Conservation (phyloP, 306 rosid genomes). For the Crotalaria pallida region DNA sequence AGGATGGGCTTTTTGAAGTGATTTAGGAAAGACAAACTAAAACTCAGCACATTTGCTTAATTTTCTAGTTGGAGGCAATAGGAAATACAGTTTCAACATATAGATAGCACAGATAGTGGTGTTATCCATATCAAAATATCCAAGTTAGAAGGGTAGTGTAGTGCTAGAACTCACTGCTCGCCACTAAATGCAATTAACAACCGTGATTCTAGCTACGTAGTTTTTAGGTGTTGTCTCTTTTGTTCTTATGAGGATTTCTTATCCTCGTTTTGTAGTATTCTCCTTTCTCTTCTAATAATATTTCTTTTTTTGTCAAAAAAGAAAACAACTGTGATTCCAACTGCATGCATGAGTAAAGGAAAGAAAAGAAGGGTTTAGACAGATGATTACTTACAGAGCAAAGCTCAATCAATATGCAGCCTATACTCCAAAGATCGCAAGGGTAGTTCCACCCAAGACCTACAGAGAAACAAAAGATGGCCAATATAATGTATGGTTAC, state of each 20-base stretch:
- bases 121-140: neutral
- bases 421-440: conserved; percentile 83
- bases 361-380: neutral
- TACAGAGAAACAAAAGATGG: conserved; percentile 30
- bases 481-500: neutral
- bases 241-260: too few relatives aligned
- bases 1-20: neutral
- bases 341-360: neutral
- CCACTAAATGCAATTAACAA: too few relatives aligned
- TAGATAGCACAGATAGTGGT: neutral
- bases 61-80: neutral
- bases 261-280: too few relatives aligned
- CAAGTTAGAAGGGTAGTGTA: neutral
- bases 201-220: too few relatives aligned
- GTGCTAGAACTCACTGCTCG: neutral
- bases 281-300: too few relatives aligned
- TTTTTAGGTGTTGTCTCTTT: too few relatives aligned
- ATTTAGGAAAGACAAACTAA: neutral
- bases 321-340: neutral
- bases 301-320: too few relatives aligned
- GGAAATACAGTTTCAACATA: neutral
- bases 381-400: conserved; percentile 65
- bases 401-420: conserved; percentile 84
- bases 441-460: conserved; percentile 94
- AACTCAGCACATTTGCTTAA: neutral